These are phyloP conservation scores for Xylaria digitata DNA, from an alignment of 2,329 filamentous ascomycete species.

Conservation along the genomic window DNA sequence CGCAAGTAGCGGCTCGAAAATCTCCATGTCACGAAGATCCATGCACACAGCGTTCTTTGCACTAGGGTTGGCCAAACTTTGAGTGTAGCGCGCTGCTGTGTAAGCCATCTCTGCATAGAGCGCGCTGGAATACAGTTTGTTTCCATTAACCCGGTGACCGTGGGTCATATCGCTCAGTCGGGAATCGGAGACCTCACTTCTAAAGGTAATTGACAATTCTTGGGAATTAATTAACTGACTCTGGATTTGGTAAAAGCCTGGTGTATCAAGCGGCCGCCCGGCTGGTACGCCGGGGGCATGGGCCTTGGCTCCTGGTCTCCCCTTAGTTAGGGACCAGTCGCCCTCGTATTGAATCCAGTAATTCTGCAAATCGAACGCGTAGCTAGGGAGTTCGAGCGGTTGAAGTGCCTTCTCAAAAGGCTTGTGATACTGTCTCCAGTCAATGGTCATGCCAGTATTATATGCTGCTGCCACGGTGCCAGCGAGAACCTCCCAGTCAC, in stretches of 20 bases:
- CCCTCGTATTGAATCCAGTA: constrained; percentile 48
- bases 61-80: constrained; percentile 27
- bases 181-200: constrained; percentile 39
- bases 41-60: constrained; percentile 25
- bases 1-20: constrained; percentile 21
- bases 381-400: constrained; percentile 43
- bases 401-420: constrained; percentile 34
- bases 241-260: constrained; percentile 14
- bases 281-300: background rate
- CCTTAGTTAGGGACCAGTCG: constrained; percentile 39
- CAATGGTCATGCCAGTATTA: constrained; percentile 26
- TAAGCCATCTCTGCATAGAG: constrained; percentile 51
- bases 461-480: constrained; percentile 21
- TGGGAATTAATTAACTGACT: constrained; percentile 29
- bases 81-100: constrained; percentile 48
- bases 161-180: constrained; percentile 35
- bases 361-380: constrained; percentile 46
- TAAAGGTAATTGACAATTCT: constrained; percentile 40
- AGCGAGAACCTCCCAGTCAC: constrained; percentile 22
- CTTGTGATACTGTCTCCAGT: constrained; percentile 44
- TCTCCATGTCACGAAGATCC: constrained; percentile 46
- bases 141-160: constrained; percentile 51
- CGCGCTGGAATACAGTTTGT: constrained; percentile 47
- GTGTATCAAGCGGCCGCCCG: background rate
- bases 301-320: constrained; percentile 16